Conservation (phyloP, 2,329 filamentous ascomycete genomes). For the Alternaria viburni region DNA sequence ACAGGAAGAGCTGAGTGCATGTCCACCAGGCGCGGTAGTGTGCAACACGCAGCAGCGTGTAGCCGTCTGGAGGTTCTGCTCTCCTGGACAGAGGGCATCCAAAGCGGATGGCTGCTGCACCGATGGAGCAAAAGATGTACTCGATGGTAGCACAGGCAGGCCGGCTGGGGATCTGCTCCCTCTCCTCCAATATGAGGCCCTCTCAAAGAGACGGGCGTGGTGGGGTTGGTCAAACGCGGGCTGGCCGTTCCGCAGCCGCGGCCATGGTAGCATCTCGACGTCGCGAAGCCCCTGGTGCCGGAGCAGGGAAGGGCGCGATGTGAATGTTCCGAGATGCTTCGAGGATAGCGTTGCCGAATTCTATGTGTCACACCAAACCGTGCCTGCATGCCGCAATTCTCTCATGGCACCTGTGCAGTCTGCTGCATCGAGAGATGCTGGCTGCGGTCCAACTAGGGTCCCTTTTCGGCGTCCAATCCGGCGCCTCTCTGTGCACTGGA, state of each 20-base stretch:
- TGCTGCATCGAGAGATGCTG: slow-evolving; percentile 16
- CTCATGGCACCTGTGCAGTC: slow-evolving; percentile 28
- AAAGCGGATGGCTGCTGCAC: slow-evolving; percentile 41
- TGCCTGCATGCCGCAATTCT: slow-evolving; percentile 20
- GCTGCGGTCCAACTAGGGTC: slow-evolving; percentile 2
- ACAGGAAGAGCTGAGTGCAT: slow-evolving; percentile 29
- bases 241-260: slow-evolving; percentile 53
- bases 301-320: slow-evolving; percentile 28
- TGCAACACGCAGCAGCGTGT: slow-evolving; percentile 36
- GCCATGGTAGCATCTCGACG: slow-evolving; percentile 51
- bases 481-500: slow-evolving; percentile 26
- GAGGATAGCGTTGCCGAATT: slow-evolving; percentile 25
- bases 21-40: slow-evolving; percentile 31
- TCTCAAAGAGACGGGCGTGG: slow-evolving; percentile 35
- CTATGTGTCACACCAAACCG: slow-evolving; percentile 38
- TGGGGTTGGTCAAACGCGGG: slow-evolving; percentile 48
- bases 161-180: slow-evolving; percentile 35
- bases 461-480: slow-evolving; percentile 22
- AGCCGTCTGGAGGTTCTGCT: slow-evolving; percentile 31
- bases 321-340: slow-evolving; percentile 31
- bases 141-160: slow-evolving; percentile 37
- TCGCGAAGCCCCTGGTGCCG: slow-evolving; percentile 45
- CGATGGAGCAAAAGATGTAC: slow-evolving; percentile 45
- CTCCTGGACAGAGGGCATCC: slow-evolving; percentile 28
- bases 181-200: slow-evolving; percentile 27